These are phyloP conservation scores for Coprinopsis strossmayeri DNA, from an alignment of 768 basidiomycete genomes.

Conservation along the genomic window DNA sequence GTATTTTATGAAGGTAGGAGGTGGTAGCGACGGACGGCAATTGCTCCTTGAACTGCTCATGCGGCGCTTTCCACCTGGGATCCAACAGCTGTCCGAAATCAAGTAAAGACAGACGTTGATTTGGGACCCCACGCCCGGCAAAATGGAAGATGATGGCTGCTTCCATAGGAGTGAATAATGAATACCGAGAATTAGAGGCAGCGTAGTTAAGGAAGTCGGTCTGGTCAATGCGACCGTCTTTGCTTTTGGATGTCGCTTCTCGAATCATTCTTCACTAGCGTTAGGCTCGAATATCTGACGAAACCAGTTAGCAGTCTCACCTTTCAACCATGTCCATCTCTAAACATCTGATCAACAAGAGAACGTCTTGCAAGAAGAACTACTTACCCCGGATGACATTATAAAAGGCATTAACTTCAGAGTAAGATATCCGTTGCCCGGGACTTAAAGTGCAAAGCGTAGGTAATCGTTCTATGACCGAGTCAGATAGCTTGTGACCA, in stretches of 20 bases:
- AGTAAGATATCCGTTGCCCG: slow-evolving; percentile 89
- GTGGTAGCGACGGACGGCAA: slow-evolving; percentile 16
- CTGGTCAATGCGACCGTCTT: slow-evolving; percentile 93
- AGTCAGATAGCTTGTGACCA: slow-evolving; percentile 94
- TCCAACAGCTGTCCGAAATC: slow-evolving; percentile 94
- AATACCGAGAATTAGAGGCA: slow-evolving; percentile 82
- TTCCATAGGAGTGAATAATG: slow-evolving; percentile 96
- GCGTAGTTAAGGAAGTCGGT: slow-evolving; percentile 93
- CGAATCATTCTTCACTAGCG: slow-evolving; percentile 60
- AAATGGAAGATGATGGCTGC: slow-evolving; percentile 98
- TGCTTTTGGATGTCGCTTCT: slow-evolving; percentile 83
- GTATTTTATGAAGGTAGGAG: slow-evolving; percentile 49
- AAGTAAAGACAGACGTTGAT: slow-evolving; percentile 69
- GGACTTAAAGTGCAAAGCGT: slow-evolving; percentile 87
- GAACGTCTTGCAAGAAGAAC: background rate
- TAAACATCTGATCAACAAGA: slow-evolving; percentile 18
- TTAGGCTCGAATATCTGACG: slow-evolving; percentile 2
- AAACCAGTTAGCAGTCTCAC: slow-evolving; percentile 26
- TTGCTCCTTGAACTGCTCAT: slow-evolving; percentile 36
- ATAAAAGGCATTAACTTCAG: slow-evolving; percentile 95
- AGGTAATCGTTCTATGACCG: slow-evolving; percentile 86
- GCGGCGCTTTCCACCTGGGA: slow-evolving; percentile 77
- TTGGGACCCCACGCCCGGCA: slow-evolving; percentile 70
- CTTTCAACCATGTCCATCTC: slow-evolving; percentile 98
- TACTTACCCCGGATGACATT: slow-evolving; percentile 84